phyloP scores from a whole-genome alignment of 257 asterid genomes.

The Penstemon barbatus region DNA sequence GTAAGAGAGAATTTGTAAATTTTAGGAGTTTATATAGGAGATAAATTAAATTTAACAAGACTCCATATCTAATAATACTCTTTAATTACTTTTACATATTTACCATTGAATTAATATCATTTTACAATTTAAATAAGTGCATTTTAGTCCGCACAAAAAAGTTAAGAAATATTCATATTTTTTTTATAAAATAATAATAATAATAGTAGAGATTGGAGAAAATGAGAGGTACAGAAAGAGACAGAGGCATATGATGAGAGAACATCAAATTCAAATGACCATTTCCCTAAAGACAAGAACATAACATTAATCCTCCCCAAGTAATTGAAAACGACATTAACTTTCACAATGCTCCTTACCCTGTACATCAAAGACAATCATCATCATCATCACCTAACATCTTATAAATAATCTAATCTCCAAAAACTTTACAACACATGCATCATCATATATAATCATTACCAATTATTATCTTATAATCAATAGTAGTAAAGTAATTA shows the following conservation, averaged over 20 bases:
- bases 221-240: conserved; percentile 22
- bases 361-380: conserved; percentile 31
- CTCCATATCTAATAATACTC: too few species aligned
- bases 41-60: too few species aligned
- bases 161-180: too few species aligned
- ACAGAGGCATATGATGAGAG: conserved; percentile 16
- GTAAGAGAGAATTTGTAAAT: too few species aligned
- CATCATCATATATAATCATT: conserved; percentile 26
- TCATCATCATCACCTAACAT: conserved; percentile 25
- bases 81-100: too few species aligned
- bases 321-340: conserved; percentile 33
- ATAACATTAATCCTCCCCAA: conserved; percentile 21
- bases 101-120: too few species aligned
- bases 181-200: too few species aligned
- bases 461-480: conserved; percentile 21
- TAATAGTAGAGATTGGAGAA: background rate
- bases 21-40: too few species aligned
- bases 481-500: background rate
- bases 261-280: conserved; percentile 22
- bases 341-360: conserved; percentile 30
- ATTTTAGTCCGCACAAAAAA: too few species aligned
- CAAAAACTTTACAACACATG: conserved; percentile 45
- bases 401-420: conserved; percentile 31
- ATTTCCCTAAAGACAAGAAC: conserved; percentile 31
- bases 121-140: too few species aligned